Evolutionary conservation across 1,284 basidiomycete genomes (phyloP).

Genomic region (Testicularia cyperi): DNA sequence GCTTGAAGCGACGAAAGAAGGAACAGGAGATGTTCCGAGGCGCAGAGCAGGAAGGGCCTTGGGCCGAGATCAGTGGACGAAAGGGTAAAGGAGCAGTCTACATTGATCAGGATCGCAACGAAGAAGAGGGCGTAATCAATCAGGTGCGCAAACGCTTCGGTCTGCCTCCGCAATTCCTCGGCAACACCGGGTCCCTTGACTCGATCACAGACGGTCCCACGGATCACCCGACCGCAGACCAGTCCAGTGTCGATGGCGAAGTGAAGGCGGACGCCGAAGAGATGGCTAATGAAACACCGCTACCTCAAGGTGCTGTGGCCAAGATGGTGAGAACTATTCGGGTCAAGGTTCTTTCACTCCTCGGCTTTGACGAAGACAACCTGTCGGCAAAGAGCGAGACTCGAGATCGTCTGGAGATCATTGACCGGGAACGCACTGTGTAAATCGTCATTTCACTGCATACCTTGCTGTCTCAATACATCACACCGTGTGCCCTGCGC

Average conservation of each 20-base stretch:
- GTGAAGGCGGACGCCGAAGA: background rate
- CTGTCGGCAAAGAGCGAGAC: conserved; percentile 24
- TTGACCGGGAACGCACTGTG: conserved; percentile 27
- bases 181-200: background rate
- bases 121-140: conserved; percentile 30
- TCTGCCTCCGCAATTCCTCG: conserved; percentile 3
- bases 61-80: conserved; percentile 26
- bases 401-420: conserved; percentile 18
- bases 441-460: conserved; percentile 1
- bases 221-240: no score
- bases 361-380: conserved; percentile 26
- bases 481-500: no score
- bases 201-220: no score
- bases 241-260: background rate
- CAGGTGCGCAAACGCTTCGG: conserved; percentile 16
- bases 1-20: no score
- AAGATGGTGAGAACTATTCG: conserved; percentile 2
- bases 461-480: no score
- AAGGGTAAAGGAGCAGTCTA: conserved; percentile 31
- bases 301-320: conserved; percentile 3
- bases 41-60: conserved; percentile 25
- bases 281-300: no score
- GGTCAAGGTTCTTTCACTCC: conserved; percentile 13
- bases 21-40: conserved; percentile 20
- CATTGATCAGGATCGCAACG: conserved; percentile 29